Evolutionary conservation across 768 basidiomycete genomes (phyloP).

Genomic region (Mycena sanguinolenta): DNA sequence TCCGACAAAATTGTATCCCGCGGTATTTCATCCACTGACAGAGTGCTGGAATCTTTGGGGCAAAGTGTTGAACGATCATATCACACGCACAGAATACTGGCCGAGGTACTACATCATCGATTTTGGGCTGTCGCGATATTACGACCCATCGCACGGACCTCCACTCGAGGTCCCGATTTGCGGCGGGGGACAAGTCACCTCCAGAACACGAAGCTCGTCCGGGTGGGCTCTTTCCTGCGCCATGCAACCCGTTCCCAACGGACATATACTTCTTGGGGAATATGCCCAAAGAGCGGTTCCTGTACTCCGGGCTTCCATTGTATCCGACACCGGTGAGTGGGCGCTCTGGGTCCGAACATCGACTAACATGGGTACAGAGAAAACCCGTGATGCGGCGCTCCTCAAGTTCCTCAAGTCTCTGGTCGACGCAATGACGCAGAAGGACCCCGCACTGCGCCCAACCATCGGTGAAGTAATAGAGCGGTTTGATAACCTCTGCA

Average conservation of each 20-base stretch:
- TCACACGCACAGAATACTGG: slow-evolving; percentile 6
- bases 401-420: slow-evolving; percentile 9
- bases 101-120: slow-evolving; percentile 11
- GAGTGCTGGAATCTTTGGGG: not conserved
- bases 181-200: not conserved
- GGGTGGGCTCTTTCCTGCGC: too few species aligned
- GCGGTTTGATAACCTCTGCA: not conserved
- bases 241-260: slow-evolving; percentile 19
- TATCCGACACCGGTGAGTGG: not conserved
- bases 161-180: slow-evolving; percentile 3
- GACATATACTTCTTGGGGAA: slow-evolving; percentile 11
- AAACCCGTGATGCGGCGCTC: too few species aligned
- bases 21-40: slow-evolving; percentile 2
- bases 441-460: slow-evolving; percentile 6
- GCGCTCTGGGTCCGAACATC: not conserved
- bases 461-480: slow-evolving; percentile 10
- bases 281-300: not conserved
- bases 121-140: slow-evolving; percentile 4
- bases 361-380: not conserved
- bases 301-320: not conserved
- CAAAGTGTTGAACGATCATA: not conserved
- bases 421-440: slow-evolving; percentile 4
- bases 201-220: slow-evolving; percentile 4
- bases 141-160: not conserved
- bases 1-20: slow-evolving; percentile 8